Percentiles rank a stretch among this genome's conserved stretches.
Evolutionary conservation across 257 asterid species (phyloP).

Genomic region (Salvia hispanica): DNA sequence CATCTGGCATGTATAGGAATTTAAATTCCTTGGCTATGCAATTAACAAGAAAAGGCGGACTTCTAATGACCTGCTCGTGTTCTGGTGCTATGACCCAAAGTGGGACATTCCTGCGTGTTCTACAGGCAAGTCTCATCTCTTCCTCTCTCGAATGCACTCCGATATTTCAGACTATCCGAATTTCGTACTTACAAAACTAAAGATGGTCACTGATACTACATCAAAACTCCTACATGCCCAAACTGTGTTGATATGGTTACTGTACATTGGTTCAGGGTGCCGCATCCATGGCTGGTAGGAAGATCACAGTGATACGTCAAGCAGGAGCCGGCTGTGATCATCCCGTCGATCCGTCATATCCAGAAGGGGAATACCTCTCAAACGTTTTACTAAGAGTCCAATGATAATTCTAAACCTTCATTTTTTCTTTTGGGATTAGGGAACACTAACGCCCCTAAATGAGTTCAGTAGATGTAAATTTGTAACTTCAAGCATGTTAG

Average conservation of each 20-base stretch:
- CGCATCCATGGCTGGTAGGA: conserved; percentile 78
- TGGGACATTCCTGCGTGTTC: conserved; percentile 72
- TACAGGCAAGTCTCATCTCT: conserved; percentile 61
- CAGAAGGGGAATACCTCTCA: conserved; percentile 84
- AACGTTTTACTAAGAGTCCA: conserved; percentile 70
- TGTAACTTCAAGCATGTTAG: neutral
- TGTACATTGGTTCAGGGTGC: conserved; percentile 53
- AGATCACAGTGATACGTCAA: conserved; percentile 69
- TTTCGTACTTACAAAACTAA: no score
- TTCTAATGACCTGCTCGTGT: conserved; percentile 95
- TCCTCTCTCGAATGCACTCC: neutral
- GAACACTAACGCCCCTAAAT: neutral
- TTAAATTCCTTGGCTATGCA: conserved; percentile 90
- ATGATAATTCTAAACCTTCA: conserved; percentile 23
- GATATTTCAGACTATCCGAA: neutral
- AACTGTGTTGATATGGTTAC: no score
- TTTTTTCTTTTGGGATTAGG: no score
- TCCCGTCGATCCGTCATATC: conserved; percentile 82
- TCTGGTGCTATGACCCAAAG: conserved; percentile 99
- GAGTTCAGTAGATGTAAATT: neutral
- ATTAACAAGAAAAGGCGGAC: conserved; percentile 78
- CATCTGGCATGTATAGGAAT: conserved; percentile 94
- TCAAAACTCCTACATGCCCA: no score
- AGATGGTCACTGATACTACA: no score
- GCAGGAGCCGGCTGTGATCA: conserved; percentile 92